Evolutionary conservation across 345 rosid genomes (phyloP).

Genomic region (Eucalyptus lansdowneana): DNA sequence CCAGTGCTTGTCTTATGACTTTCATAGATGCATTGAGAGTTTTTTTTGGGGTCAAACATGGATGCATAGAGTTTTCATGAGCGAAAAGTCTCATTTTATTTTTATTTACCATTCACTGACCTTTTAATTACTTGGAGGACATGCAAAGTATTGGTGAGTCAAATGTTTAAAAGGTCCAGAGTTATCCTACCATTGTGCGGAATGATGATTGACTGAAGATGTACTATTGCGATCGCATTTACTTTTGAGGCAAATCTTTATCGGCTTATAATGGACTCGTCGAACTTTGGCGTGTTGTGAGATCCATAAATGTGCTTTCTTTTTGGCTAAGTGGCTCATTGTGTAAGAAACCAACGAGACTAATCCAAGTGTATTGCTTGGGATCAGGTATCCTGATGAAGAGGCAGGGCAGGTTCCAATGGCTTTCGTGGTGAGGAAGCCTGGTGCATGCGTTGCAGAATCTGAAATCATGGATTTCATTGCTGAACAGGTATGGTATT

Average conservation of each 20-base stretch:
- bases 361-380: neutral
- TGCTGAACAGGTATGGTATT: constrained; percentile 44
- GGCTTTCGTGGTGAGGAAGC: constrained; percentile 83
- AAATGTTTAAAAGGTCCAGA: neutral
- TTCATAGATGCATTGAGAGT: neutral
- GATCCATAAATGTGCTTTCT: neutral
- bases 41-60: neutral
- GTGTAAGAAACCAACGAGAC: neutral
- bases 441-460: constrained; percentile 39
- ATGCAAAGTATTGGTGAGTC: neutral
- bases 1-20: neutral
- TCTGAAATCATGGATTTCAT: constrained; percentile 57
- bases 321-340: neutral
- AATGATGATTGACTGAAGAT: neutral
- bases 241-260: neutral
- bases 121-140: neutral
- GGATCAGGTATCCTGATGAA: constrained; percentile 71
- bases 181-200: neutral
- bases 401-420: constrained; percentile 92
- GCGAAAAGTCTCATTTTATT: neutral
- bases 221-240: neutral
- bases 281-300: neutral
- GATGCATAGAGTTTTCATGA: neutral
- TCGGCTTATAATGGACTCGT: neutral
- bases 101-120: neutral